Evolutionary conservation across 164 flowering plant species (phyloP), one percentile per base, ranked within the genome.

Genomic region (Buxus sempervirens): DNA sequence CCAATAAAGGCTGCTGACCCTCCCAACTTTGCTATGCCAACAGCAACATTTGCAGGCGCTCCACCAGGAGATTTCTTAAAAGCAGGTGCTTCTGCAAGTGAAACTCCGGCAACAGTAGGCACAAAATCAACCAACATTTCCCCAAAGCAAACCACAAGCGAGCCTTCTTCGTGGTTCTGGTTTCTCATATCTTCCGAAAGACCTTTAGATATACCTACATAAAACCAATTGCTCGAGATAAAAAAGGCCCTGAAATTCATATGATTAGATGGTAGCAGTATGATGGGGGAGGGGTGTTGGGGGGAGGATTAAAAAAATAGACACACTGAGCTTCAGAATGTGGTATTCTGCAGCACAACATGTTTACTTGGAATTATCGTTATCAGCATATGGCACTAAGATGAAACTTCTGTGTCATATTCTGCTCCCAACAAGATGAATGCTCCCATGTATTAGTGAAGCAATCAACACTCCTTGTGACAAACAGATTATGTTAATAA

Each of bases 41-140:
- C 93, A 70, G 98, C 98, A 68, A 90, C 98, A 79, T 93, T 93
- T 48, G 98, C 96, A 72, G 98, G 98, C 70, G 98, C 98, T 58
- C 98, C 96, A 54, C 98, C 96, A 23, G 96, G 83, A 62, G 95
- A 89, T 76, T 90, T 89, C 79, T 82, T 78, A 72, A 93, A 93
- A 28, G 89, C 88, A 24, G 93, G 96, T 56, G 98, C 96, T 73
- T 93, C 95, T 12, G 98, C 95, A 14, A 93, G 86, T 24, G 98
- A 87, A 55, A 90, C 93, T 57, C 96, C 96, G 57, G 66, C 71
- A 24, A 85, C 87, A 9, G 90, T 85, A 12, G 98, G 96, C 5
- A 93, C 95, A 75, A 93, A 90, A 64, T 93, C 98, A 20, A 93
- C 86, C 79, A 93, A 72, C 89, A 93, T 84, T 67, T 93, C 98